phyloP scores from a whole-genome alignment of 1,139 yeast genomes.

The Candida frijolesensis region DNA sequence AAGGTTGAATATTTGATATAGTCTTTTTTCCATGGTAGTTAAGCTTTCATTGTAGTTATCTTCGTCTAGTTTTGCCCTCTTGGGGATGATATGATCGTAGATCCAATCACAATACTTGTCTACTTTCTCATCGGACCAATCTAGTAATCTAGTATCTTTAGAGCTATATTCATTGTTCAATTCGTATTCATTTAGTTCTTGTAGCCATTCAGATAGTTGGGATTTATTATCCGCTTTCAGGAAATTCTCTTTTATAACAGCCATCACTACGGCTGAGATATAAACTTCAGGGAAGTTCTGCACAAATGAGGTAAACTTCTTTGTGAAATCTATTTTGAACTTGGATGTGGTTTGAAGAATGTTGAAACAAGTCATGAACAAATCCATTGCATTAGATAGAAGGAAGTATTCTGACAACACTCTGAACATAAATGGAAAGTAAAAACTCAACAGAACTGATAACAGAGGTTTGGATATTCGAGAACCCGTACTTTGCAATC shows the following conservation, averaged over 20 bases:
- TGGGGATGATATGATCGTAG: slow-evolving; percentile 33
- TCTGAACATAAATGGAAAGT: slow-evolving; percentile 38
- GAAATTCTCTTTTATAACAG: slow-evolving; percentile 28
- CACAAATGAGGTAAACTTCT: slow-evolving; percentile 2
- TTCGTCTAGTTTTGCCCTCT: slow-evolving; percentile 19
- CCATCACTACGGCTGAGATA: slow-evolving; percentile 25
- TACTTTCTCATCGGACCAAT: slow-evolving; percentile 43
- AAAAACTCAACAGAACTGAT: slow-evolving; percentile 25
- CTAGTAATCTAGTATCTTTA: slow-evolving; percentile 28
- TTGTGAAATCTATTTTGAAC: slow-evolving; percentile 3
- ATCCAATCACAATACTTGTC: slow-evolving; percentile 46
- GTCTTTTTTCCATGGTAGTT: slow-evolving; percentile 35
- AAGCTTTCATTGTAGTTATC: slow-evolving; percentile 20
- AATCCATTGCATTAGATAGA: slow-evolving; percentile 35
- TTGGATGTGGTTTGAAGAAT: slow-evolving; percentile 13
- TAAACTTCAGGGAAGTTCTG: slow-evolving; percentile 32
- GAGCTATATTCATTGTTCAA: slow-evolving; percentile 23
- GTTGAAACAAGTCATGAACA: slow-evolving; percentile 24
- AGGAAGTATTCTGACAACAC: slow-evolving; percentile 27
- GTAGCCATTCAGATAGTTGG: slow-evolving; percentile 24
- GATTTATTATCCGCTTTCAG: slow-evolving; percentile 1
- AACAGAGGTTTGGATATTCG: neutral
- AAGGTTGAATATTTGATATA: slow-evolving; percentile 36
- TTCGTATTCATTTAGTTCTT: slow-evolving; percentile 22
- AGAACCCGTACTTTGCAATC: slow-evolving; percentile 13